These are phyloP conservation scores for Sarcodon sp. DNA, from an alignment of 768 basidiomycete species.

Conservation along the genomic window DNA sequence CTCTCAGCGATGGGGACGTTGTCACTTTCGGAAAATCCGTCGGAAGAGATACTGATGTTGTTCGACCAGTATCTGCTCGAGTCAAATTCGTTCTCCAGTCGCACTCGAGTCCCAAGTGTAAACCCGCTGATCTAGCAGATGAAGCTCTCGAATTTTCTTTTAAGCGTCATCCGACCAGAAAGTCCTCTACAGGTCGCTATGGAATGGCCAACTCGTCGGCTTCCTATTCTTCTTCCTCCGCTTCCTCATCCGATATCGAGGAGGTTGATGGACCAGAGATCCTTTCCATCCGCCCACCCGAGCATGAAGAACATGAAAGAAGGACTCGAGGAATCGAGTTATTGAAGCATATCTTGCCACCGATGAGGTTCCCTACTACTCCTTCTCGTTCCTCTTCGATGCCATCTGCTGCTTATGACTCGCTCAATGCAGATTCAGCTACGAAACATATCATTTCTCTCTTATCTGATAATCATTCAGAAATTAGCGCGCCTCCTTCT, in stretches of 20 bases:
- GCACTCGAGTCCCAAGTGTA: background rate
- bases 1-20: constrained; percentile 53
- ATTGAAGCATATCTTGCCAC: background rate
- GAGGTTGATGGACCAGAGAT: background rate
- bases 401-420: background rate
- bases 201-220: constrained; percentile 2
- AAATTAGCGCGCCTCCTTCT: background rate
- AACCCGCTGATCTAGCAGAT: background rate
- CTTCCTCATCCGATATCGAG: constrained; percentile 16
- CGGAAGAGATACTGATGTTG: constrained; percentile 43
- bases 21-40: constrained; percentile 73
- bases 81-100: constrained; percentile 37
- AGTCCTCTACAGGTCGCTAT: background rate
- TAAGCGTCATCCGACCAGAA: background rate
- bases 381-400: background rate
- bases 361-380: too few species aligned
- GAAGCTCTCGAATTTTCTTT: background rate
- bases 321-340: background rate
- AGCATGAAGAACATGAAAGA: background rate
- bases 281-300: background rate
- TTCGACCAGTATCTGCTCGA: constrained; percentile 48
- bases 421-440: background rate
- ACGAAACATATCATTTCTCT: background rate
- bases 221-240: constrained; percentile 1
- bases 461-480: background rate